A percentile compares a stretch with the other conserved stretches of the same genome.
Evolutionary conservation across 1,284 basidiomycete genomes (phyloP).

Genomic region (Hemileia vastatrix): DNA sequence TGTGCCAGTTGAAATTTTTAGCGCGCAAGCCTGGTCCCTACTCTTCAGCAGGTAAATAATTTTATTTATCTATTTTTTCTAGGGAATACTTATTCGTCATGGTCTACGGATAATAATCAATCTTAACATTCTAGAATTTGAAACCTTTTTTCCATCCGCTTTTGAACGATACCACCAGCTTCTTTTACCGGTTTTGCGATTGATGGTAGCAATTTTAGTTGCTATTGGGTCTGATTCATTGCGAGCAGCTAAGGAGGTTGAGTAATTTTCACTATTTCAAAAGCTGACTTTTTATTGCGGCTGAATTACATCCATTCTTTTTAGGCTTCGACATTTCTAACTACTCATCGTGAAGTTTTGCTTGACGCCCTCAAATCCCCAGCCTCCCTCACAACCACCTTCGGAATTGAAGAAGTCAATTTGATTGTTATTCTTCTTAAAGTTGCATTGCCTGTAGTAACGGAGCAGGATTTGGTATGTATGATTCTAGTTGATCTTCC

Average conservation of each 20-base stretch:
- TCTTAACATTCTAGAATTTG: constrained; percentile 52
- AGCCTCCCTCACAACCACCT: constrained; percentile 55
- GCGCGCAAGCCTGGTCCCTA: constrained; percentile 69
- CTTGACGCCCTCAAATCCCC: constrained; percentile 67
- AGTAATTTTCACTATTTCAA: not conserved
- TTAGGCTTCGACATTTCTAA: constrained; percentile 64
- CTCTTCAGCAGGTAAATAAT: constrained; percentile 55
- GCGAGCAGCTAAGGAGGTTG: constrained; percentile 57
- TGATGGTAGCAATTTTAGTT: constrained; percentile 39
- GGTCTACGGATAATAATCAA: too few species aligned
- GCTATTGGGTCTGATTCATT: constrained; percentile 38
- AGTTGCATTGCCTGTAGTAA: constrained; percentile 57
- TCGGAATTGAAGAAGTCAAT: constrained; percentile 64
- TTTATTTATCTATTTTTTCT: not conserved
- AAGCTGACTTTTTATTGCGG: not conserved
- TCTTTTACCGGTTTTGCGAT: constrained; percentile 71
- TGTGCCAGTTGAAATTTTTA: constrained; percentile 77
- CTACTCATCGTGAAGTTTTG: constrained; percentile 67
- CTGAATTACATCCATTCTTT: not conserved
- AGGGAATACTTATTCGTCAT: too few species aligned
- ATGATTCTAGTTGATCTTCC: constrained; percentile 9
- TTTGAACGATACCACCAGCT: constrained; percentile 80
- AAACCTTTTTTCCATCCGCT: constrained; percentile 75
- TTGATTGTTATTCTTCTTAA: constrained; percentile 63
- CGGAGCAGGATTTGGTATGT: constrained; percentile 66